Conservation (phyloP, 2,329 filamentous ascomycete species). For the Alternaria brassicae region DNA sequence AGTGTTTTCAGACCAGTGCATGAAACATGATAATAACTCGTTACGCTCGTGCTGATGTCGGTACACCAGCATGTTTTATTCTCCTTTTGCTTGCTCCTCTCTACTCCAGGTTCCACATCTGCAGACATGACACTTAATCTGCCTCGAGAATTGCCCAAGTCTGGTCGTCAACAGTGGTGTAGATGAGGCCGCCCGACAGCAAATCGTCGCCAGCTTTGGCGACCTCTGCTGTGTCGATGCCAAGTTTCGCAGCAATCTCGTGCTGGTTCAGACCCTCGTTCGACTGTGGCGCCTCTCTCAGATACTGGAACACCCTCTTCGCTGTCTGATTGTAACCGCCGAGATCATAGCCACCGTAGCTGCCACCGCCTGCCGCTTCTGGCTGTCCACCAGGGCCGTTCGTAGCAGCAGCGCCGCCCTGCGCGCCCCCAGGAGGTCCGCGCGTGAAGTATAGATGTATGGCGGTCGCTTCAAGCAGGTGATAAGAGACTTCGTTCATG, state of each 20-base stretch:
- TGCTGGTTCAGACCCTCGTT: slow-evolving; percentile 87
- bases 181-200: slow-evolving; percentile 75
- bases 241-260: slow-evolving; percentile 71
- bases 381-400: slow-evolving; percentile 27
- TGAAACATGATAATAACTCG: neutral
- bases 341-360: slow-evolving; percentile 44
- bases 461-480: slow-evolving; percentile 86
- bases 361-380: slow-evolving; percentile 33
- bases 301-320: slow-evolving; percentile 72
- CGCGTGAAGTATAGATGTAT: slow-evolving; percentile 85
- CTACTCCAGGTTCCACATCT: neutral
- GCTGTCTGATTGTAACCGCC: slow-evolving; percentile 61
- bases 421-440: slow-evolving; percentile 65
- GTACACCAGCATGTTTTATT: neutral
- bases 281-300: slow-evolving; percentile 71
- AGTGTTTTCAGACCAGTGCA: neutral
- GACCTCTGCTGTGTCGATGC: slow-evolving; percentile 73
- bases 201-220: slow-evolving; percentile 83
- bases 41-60: neutral
- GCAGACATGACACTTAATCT: slow-evolving; percentile 25
- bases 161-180: slow-evolving; percentile 89
- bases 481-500: slow-evolving; percentile 92
- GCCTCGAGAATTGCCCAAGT: slow-evolving; percentile 86
- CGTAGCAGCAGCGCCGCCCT: slow-evolving; percentile 47
- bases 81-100: neutral